phyloP scores from a whole-genome alignment of 73 alveolate genomes.

The Paramecium tetraurelia region DNA sequence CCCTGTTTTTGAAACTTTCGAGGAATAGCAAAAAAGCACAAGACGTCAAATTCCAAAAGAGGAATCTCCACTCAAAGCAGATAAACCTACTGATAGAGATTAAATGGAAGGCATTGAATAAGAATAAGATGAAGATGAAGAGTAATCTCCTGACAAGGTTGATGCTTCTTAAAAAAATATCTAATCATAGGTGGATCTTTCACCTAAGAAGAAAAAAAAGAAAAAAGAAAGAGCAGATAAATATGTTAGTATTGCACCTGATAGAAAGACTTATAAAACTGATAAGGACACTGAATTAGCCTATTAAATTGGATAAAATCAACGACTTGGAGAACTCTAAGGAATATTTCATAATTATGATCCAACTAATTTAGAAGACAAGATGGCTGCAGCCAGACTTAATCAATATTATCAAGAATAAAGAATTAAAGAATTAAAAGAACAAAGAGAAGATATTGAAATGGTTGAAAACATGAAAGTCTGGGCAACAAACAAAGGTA shows the following conservation, averaged over 20 bases:
- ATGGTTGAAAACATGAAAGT: neutral
- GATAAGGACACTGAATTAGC: slow-evolving; percentile 23
- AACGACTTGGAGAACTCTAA: slow-evolving; percentile 6
- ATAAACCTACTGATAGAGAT: neutral
- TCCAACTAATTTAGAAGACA: slow-evolving; percentile 5
- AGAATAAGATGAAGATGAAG: neutral
- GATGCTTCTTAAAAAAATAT: neutral
- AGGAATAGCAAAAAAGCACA: neutral
- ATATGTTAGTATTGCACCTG: slow-evolving; percentile 38
- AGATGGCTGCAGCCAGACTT: neutral
- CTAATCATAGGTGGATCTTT: neutral
- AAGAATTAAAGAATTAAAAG: neutral
- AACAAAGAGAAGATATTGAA: slow-evolving; percentile 4
- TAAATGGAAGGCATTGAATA: neutral
- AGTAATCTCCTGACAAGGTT: neutral
- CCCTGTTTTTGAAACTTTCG: slow-evolving; percentile 25
- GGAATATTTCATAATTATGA: neutral
- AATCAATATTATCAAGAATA: neutral
- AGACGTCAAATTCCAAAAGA: neutral
- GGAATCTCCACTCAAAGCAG: slow-evolving; percentile 38
- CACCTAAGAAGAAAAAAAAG: neutral
- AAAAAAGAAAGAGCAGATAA: neutral
- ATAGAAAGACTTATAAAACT: neutral
- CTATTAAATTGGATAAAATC: neutral
- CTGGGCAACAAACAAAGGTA: slow-evolving; percentile 28